These are phyloP conservation scores for Fomes fomentarius DNA, from an alignment of 1,284 basidiomycete genomes.

Conservation along the genomic window DNA sequence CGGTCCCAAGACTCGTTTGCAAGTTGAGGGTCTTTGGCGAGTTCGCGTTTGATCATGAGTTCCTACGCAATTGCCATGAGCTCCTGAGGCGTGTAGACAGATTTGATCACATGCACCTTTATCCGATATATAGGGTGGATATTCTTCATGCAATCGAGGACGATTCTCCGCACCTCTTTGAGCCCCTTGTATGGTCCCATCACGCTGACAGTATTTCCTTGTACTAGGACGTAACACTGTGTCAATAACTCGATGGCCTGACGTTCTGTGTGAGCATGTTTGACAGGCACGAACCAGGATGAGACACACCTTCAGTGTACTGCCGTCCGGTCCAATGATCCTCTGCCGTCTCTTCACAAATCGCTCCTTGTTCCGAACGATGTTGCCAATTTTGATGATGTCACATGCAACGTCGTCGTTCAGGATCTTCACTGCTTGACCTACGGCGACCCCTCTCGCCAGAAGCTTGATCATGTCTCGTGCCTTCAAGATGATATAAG, in stretches of 20 bases:
- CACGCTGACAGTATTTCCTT: conserved; percentile 96
- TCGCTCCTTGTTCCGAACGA: conserved; percentile 95
- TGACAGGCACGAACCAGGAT: not conserved
- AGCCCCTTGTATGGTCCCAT: conserved; percentile 97
- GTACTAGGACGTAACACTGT: conserved; percentile 96
- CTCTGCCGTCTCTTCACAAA: conserved; percentile 97
- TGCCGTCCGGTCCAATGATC: conserved; percentile 96
- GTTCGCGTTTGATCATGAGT: conserved; percentile 97
- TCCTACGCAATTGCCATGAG: conserved; percentile 57
- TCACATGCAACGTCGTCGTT: conserved; percentile 93
- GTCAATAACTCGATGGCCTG: conserved; percentile 98
- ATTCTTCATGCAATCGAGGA: conserved; percentile 99
- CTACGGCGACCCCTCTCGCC: conserved; percentile 85
- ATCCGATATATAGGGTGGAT: conserved; percentile 99
- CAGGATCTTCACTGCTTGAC: conserved; percentile 89
- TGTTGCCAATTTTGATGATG: conserved; percentile 96
- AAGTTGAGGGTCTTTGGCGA: conserved; percentile 97
- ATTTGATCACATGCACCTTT: conserved; percentile 63
- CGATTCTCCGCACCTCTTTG: conserved; percentile 94
- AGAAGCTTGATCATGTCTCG: conserved; percentile 96
- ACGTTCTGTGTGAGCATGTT: not conserved
- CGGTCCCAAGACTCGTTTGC: conserved; percentile 96
- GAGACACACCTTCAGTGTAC: conserved; percentile 84
- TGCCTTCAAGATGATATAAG: conserved; percentile 95
- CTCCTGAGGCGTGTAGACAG: not conserved